Conservation (phyloP, 1,284 basidiomycete genomes). For the Leccinum proliferum region DNA sequence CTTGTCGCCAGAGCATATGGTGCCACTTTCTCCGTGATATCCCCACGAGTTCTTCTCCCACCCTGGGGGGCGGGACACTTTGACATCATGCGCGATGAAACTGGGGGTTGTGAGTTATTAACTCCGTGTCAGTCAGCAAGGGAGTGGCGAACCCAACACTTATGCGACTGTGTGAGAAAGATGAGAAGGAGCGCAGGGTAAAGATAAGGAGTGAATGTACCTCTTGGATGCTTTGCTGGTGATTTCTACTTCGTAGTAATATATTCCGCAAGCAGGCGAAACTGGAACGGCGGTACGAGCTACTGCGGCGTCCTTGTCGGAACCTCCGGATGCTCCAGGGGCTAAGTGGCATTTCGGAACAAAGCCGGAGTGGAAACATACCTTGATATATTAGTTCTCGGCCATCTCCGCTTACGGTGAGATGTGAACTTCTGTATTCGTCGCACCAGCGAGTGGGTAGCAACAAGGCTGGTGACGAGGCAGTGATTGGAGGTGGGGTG, state of each 20-base stretch:
- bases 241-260: conserved; percentile 88
- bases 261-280: conserved; percentile 80
- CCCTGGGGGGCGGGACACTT: conserved; percentile 75
- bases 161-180: conserved; percentile 53
- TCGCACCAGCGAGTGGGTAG: conserved; percentile 81
- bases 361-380: conserved; percentile 15
- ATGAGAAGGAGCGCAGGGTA: conserved; percentile 10
- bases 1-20: conserved; percentile 69
- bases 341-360: conserved; percentile 6
- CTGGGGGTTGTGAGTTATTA: conserved; percentile 26
- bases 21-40: conserved; percentile 92
- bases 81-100: conserved; percentile 48
- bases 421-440: conserved; percentile 49
- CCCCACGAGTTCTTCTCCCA: conserved; percentile 92
- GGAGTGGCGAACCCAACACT: conserved; percentile 59
- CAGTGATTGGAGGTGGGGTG: conserved; percentile 22
- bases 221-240: conserved; percentile 67
- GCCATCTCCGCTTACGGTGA: conserved; percentile 65
- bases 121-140: not conserved
- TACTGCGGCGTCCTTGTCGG: conserved; percentile 78
- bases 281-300: conserved; percentile 72
- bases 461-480: conserved; percentile 40
- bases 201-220: conserved; percentile 34
- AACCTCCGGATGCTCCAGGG: conserved; percentile 43
- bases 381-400: conserved; percentile 68